phyloP scores from a whole-genome alignment of 768 basidiomycete genomes.

The Phanerochaete sordida region DNA sequence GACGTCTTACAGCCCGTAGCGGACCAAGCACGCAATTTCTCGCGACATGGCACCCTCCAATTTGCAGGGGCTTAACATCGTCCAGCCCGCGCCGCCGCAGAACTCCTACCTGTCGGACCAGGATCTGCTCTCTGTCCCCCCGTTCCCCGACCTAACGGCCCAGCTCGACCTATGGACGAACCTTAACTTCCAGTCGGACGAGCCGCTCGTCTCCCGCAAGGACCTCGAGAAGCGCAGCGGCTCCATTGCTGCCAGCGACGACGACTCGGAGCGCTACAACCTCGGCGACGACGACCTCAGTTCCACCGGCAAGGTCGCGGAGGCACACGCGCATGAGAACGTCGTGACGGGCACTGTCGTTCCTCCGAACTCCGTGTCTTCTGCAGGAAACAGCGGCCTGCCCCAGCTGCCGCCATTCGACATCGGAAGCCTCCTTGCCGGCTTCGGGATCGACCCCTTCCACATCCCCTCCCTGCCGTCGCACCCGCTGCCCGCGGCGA shows the following conservation, averaged over 20 bases:
- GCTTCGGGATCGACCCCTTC: slow-evolving; percentile 43
- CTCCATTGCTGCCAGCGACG: slow-evolving; percentile 14
- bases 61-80: slow-evolving; percentile 78
- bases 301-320: slow-evolving; percentile 33
- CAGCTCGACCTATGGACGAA: slow-evolving; percentile 86
- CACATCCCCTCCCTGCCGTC: slow-evolving; percentile 24
- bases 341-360: slow-evolving; percentile 49
- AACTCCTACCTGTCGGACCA: slow-evolving; percentile 38
- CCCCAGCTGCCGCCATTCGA: slow-evolving; percentile 40
- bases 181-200: slow-evolving; percentile 75
- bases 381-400: slow-evolving; percentile 1
- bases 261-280: slow-evolving; percentile 29
- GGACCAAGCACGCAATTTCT: slow-evolving; percentile 18
- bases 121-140: slow-evolving; percentile 58
- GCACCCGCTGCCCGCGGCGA: slow-evolving; percentile 27
- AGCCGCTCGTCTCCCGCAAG: slow-evolving; percentile 42
- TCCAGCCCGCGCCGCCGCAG: slow-evolving; percentile 48
- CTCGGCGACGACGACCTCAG: slow-evolving; percentile 44
- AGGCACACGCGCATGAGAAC: slow-evolving; percentile 56
- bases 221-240: slow-evolving; percentile 20
- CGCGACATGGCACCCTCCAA: slow-evolving; percentile 53
- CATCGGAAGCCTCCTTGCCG: slow-evolving; percentile 33
- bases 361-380: slow-evolving; percentile 19
- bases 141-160: slow-evolving; percentile 71
- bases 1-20: not conserved